phyloP scores from a whole-genome alignment of 2,329 filamentous ascomycete genomes.

The Xylaria sp. region DNA sequence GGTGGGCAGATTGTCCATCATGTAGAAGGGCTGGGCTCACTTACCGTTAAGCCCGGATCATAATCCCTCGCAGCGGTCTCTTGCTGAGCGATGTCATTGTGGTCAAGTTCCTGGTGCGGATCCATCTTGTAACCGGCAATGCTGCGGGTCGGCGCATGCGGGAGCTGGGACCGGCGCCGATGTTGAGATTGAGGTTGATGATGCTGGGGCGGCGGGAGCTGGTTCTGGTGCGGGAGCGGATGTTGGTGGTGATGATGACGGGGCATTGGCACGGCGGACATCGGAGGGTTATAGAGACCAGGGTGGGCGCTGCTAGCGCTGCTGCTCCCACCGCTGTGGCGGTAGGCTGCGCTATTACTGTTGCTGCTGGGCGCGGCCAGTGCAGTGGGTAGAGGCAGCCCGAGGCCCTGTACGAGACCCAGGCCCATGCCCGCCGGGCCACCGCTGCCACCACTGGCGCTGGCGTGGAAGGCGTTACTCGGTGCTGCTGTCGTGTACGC shows the following conservation, averaged over 20 bases:
- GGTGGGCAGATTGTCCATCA: background rate
- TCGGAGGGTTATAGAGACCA: constrained; percentile 20
- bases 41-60: constrained; percentile 62
- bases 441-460: constrained; percentile 34
- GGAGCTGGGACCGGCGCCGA: constrained; percentile 4
- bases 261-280: constrained; percentile 19
- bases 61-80: constrained; percentile 66
- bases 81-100: constrained; percentile 58
- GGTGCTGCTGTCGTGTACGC: constrained; percentile 35
- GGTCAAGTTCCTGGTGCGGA: constrained; percentile 39
- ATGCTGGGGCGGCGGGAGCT: background rate
- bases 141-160: constrained; percentile 12
- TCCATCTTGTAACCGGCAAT: constrained; percentile 47
- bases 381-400: constrained; percentile 11
- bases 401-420: constrained; percentile 20
- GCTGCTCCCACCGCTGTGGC: constrained; percentile 18
- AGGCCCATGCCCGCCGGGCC: constrained; percentile 23
- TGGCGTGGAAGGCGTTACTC: constrained; percentile 29
- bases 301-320: constrained; percentile 20
- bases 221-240: constrained; percentile 1
- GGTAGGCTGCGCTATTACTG: constrained; percentile 25
- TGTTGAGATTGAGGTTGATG: background rate
- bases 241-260: constrained; percentile 21
- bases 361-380: constrained; percentile 34
- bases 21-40: constrained; percentile 30